Conservation (phyloP, 2,329 filamentous ascomycete species). For the Pseudogymnoascus pannorum region DNA sequence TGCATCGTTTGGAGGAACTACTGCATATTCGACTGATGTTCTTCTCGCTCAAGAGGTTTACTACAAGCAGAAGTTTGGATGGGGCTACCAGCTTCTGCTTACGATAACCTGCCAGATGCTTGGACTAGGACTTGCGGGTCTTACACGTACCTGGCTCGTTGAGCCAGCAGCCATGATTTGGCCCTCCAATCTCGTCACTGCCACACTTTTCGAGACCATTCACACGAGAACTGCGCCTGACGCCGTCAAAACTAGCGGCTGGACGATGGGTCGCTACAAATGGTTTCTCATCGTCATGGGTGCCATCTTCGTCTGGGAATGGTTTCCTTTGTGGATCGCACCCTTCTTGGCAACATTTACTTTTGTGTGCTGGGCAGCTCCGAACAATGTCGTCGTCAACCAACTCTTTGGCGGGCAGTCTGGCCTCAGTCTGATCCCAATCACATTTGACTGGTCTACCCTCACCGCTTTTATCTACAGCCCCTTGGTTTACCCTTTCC, state of each 20-base stretch:
- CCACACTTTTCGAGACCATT: slow-evolving; percentile 36
- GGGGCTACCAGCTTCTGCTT: slow-evolving; percentile 52
- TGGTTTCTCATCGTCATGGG: slow-evolving; percentile 38
- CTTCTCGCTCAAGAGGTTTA: slow-evolving; percentile 64
- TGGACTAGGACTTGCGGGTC: slow-evolving; percentile 56
- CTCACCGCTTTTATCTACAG: slow-evolving; percentile 61
- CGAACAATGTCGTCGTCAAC: slow-evolving; percentile 58
- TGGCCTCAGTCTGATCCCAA: slow-evolving; percentile 58
- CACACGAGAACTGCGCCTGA: slow-evolving; percentile 38
- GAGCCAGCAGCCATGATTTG: slow-evolving; percentile 57
- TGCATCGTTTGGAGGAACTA: slow-evolving; percentile 22
- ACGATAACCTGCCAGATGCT: slow-evolving; percentile 55
- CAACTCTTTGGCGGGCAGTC: slow-evolving; percentile 64
- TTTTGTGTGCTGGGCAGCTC: slow-evolving; percentile 63
- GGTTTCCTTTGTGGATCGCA: slow-evolving; percentile 51
- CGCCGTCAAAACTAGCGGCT: slow-evolving; percentile 39
- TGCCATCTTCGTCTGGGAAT: slow-evolving; percentile 44
- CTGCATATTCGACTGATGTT: slow-evolving; percentile 64
- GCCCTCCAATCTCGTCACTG: slow-evolving; percentile 48
- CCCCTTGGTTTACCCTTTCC: slow-evolving; percentile 37
- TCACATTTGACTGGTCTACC: slow-evolving; percentile 71
- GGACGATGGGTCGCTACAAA: slow-evolving; percentile 38
- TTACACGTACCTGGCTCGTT: slow-evolving; percentile 51
- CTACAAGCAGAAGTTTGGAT: slow-evolving; percentile 62
- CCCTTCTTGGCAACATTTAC: slow-evolving; percentile 65